Base-by-base conservation (phyloP, 2,329 filamentous ascomycete genomes). In the Catunica adiposa region DNA sequence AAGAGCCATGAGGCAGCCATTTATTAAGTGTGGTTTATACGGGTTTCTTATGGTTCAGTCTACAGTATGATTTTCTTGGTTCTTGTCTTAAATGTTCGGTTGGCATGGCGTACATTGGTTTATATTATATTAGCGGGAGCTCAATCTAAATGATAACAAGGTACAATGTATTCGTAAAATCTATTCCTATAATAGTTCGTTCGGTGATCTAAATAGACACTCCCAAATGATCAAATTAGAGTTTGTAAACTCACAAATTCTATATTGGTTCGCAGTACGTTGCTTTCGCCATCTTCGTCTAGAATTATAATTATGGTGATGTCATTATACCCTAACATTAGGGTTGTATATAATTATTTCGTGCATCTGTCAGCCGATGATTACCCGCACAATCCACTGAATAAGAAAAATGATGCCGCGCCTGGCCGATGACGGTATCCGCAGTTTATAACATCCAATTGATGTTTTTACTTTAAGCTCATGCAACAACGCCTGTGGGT, bases 101-200 rank as follows among this genome's bases (percentile, higher is more conserved):
- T 22, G 40, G 40, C 8, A 54, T 26, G 52, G 52, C 52, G 52
- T 46, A 29, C 40, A 44, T 22, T 42, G 52, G 52, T 31, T 54
- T 7, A 26, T 14, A 25, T 48, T 34, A 34, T 11, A 34, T 34
- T 34, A 34, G 11, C 29, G 29, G 11, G 5, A 34, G 29, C 29
- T 34, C 29, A 5, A 34, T 5, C 5, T 34, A 11, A 34, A 25
- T 26, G 22, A 25, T 25, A n/a, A n/a, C 42, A 46, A 46, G 9
- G 8, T n/a, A n/a, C 15, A 46, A 3, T 46, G 15, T 46, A 17
- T 46, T 15, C n/a, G 42, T 46, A 20, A 15, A n/a, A 22, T 23
- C 17, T 17, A 44, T 46, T n/a, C 22, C 11, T 38, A 38, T 38
- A 38, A 14, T 14, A 11, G 37, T 38, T 14, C n/a, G 37, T 8